Evolutionary conservation across 1,139 yeast species (phyloP).

Genomic region (Taphrina populina): DNA sequence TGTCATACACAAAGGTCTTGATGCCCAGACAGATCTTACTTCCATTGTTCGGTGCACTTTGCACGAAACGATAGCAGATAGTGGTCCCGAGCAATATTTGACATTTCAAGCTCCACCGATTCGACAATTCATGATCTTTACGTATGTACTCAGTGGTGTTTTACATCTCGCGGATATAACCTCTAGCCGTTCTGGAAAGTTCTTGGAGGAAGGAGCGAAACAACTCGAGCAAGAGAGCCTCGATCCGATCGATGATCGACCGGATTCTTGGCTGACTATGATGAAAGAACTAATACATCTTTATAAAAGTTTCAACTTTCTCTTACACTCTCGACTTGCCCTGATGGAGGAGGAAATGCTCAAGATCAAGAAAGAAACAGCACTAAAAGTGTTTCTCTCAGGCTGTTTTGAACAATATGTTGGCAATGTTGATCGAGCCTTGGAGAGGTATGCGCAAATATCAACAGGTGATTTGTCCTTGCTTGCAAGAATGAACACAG

Average conservation of each 20-base stretch:
- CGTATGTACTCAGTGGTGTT: conserved; percentile 9
- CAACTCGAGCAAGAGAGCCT: conserved; percentile 1
- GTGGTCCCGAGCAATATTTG: neutral
- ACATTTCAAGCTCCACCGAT: neutral
- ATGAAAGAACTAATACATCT: neutral
- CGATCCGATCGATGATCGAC: neutral
- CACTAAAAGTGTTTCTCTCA: neutral
- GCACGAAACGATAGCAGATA: neutral
- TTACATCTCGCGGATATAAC: conserved; percentile 12
- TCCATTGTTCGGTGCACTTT: neutral
- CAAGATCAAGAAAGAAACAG: neutral
- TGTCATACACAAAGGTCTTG: conserved; percentile 8
- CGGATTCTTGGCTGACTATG: neutral
- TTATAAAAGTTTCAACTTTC: neutral
- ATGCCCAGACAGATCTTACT: conserved; percentile 2
- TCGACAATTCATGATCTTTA: conserved; percentile 11
- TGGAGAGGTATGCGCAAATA: neutral
- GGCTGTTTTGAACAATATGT: conserved; percentile 11
- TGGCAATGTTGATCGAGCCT: conserved; percentile 1
- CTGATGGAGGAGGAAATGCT: neutral
- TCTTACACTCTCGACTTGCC: neutral
- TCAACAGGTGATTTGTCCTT: neutral
- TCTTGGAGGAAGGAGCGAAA: conserved; percentile 9
- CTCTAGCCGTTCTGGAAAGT: conserved; percentile 7
- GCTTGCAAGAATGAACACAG: neutral